Percentiles rank a stretch among this genome's conserved stretches.
phyloP scores from a whole-genome alignment of 164 flowering plant species.

The Malania oleifera region DNA sequence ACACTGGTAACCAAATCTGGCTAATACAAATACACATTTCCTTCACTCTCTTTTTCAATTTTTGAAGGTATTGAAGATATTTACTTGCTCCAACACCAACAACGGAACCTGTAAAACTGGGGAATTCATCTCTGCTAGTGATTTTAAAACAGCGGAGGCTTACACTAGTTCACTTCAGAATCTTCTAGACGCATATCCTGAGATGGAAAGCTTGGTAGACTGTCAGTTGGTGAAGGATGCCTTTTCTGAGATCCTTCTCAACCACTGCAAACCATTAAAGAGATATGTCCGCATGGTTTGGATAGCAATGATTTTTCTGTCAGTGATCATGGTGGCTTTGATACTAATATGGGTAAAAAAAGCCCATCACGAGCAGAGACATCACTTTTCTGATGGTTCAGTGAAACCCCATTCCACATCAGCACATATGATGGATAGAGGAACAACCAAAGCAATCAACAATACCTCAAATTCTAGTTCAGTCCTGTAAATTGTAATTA shows the following conservation, averaged over 20 bases:
- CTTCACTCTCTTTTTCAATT: not conserved
- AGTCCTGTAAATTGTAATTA: constrained; percentile 4
- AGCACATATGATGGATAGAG: constrained; percentile 18
- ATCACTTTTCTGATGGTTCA: constrained; percentile 36
- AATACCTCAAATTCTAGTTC: not conserved
- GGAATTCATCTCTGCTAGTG: constrained; percentile 26
- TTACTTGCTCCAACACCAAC: constrained; percentile 43
- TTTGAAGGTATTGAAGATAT: constrained; percentile 41
- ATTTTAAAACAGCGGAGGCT: constrained; percentile 32
- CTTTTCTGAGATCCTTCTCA: constrained; percentile 44
- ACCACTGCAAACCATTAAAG: constrained; percentile 74
- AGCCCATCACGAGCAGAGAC: constrained; percentile 29
- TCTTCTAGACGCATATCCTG: constrained; percentile 61
- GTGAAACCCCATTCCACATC: constrained; percentile 35
- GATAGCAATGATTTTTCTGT: constrained; percentile 41
- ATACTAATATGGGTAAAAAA: constrained; percentile 45
- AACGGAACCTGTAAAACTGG: constrained; percentile 40
- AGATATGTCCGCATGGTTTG: constrained; percentile 48
- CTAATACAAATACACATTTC: not conserved
- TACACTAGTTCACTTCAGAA: constrained; percentile 62
- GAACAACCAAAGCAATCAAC: constrained; percentile 1
- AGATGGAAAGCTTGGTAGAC: constrained; percentile 60
- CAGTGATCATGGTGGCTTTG: constrained; percentile 47
- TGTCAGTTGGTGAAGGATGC: constrained; percentile 67
- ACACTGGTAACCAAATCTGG: not conserved